phyloP scores from a whole-genome alignment of 2,329 filamentous ascomycete species.

The Chrysosporium keratinophilum region DNA sequence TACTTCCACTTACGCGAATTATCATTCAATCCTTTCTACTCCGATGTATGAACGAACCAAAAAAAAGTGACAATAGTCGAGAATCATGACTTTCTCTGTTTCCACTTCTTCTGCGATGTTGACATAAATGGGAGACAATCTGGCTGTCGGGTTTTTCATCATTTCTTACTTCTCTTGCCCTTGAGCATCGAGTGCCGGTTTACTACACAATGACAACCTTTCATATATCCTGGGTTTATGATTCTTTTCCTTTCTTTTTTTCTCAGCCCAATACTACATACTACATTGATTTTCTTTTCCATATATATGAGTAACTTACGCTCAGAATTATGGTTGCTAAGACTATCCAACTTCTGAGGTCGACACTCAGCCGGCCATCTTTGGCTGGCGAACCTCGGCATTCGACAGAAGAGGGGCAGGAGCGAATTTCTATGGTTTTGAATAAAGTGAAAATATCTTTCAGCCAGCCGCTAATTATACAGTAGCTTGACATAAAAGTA shows the following conservation, averaged over 20 bases:
- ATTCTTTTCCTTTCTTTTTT: background rate
- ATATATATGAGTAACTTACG: too few species aligned
- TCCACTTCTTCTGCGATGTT: background rate
- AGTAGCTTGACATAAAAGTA: too few species aligned
- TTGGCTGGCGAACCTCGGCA: background rate
- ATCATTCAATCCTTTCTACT: background rate
- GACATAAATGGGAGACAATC: background rate
- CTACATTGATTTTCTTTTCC: background rate
- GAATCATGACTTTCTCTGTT: background rate
- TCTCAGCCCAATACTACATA: background rate
- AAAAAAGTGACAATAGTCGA: background rate
- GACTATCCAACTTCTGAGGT: too few species aligned
- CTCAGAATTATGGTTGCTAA: too few species aligned
- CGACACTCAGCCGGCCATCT: too few species aligned
- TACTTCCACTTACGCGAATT: background rate
- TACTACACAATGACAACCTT: background rate
- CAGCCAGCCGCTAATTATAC: too few species aligned
- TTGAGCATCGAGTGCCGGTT: constrained; percentile 1
- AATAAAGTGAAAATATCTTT: background rate
- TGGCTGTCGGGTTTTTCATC: background rate
- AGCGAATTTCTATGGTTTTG: background rate
- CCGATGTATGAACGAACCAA: constrained; percentile 1
- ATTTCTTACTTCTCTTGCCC: background rate
- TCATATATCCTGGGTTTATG: constrained; percentile 2
- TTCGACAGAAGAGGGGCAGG: background rate